These are phyloP conservation scores for Chimonanthus salicifolius DNA, from an alignment of 164 flowering plant species.

Conservation along the genomic window DNA sequence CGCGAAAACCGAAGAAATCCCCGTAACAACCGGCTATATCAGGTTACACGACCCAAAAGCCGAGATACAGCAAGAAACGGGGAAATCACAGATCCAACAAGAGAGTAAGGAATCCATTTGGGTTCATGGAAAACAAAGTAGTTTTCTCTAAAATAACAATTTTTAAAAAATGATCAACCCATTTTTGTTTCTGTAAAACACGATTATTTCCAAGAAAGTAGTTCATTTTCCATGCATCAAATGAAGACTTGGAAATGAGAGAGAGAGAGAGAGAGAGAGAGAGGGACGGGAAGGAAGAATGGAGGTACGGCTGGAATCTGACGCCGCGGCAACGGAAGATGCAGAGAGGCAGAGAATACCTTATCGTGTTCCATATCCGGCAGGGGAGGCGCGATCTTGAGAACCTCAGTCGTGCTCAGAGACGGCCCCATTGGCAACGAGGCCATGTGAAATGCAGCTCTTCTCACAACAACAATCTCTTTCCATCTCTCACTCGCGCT, in stretches of 20 bases:
- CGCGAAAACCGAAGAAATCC: neutral
- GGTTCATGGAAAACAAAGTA: neutral
- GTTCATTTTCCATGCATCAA: neutral
- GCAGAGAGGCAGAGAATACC: conserved; percentile 12
- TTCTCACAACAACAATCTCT: neutral
- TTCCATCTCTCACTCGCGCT: neutral
- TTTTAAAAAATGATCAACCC: too few relatives aligned
- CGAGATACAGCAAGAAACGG: too few relatives aligned
- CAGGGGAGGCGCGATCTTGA: conserved; percentile 18
- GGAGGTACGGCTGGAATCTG: neutral
- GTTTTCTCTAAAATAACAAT: too few relatives aligned
- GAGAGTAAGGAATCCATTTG: too few relatives aligned
- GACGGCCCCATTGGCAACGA: conserved; percentile 26
- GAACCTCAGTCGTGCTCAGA: conserved; percentile 15
- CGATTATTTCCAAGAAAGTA: too few relatives aligned
- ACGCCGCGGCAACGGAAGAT: neutral
- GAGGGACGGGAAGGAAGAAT: neutral
- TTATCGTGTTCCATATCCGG: conserved; percentile 26
- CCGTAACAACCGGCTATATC: neutral
- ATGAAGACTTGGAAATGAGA: neutral
- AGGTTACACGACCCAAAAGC: neutral
- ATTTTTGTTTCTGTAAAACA: too few relatives aligned
- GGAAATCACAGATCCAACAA: too few relatives aligned
- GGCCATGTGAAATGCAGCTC: conserved; percentile 27
- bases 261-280: neutral